Percentiles rank a stretch among this genome's conserved stretches.
These are phyloP conservation scores for Naematelia aurantialba DNA, from an alignment of 768 basidiomycete species.

Conservation along the genomic window DNA sequence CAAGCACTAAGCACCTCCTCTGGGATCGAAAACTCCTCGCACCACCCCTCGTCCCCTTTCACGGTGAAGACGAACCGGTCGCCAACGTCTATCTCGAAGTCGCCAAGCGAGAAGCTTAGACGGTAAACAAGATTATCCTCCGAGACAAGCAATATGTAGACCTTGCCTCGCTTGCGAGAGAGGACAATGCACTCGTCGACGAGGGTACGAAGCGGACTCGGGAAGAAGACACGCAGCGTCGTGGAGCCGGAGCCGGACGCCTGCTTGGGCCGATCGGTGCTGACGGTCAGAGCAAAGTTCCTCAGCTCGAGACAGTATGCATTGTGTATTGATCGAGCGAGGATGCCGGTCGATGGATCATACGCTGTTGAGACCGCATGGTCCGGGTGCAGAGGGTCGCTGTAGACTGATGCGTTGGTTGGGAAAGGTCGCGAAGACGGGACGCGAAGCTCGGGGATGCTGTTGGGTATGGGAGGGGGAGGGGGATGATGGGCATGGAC, in stretches of 20 bases:
- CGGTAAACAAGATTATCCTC: conserved; percentile 32
- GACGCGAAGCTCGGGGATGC: conserved; percentile 33
- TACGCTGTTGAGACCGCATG: conserved; percentile 37
- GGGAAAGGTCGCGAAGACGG: conserved; percentile 24
- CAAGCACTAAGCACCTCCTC: conserved; percentile 23
- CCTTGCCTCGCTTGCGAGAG: conserved; percentile 16
- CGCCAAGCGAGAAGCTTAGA: conserved; percentile 24
- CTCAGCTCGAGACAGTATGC: conserved; percentile 42
- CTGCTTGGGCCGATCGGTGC: conserved; percentile 5
- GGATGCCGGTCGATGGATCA: conserved; percentile 23
- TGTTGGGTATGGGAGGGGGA: conserved; percentile 32
- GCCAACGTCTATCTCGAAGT: conserved; percentile 11
- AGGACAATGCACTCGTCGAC: conserved; percentile 22
- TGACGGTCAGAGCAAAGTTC: conserved; percentile 12
- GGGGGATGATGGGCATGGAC: conserved; percentile 42
- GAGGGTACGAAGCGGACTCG: conserved; percentile 30
- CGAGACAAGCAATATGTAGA: conserved; percentile 33
- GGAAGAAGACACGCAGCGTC: conserved; percentile 37
- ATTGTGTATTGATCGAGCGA: conserved; percentile 39
- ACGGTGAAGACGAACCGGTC: conserved; percentile 22
- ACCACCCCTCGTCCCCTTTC: conserved; percentile 31
- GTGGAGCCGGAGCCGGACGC: conserved; percentile 21
- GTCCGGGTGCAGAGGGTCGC: conserved; percentile 36
- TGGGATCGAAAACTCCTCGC: conserved; percentile 35
- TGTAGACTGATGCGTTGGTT: conserved; percentile 7